phyloP scores from a whole-genome alignment of 148 eudicot species.

The Fagopyrum homotropicum region DNA sequence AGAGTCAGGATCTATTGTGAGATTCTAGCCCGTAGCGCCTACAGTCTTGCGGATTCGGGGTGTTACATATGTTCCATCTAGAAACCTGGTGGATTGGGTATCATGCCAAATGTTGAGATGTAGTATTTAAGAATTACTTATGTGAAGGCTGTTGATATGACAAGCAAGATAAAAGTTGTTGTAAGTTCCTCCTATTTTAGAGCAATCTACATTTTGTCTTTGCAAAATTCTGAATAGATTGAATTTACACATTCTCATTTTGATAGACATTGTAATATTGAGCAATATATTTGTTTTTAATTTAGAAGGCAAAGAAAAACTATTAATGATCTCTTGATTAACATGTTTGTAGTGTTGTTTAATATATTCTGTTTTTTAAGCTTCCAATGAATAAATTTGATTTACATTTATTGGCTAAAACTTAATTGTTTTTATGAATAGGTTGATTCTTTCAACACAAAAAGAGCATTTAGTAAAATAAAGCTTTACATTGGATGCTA shows the following conservation, averaged over 20 bases:
- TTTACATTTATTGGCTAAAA: not conserved
- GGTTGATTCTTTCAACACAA: constrained; percentile 64
- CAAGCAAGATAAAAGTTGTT: constrained; percentile 55
- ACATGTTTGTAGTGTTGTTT: not conserved
- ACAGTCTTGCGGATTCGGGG: no score
- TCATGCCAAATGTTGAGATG: constrained; percentile 52
- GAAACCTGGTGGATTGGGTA: constrained; percentile 81
- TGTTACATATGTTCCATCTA: constrained; percentile 87
- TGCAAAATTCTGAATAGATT: not conserved
- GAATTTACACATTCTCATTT: not conserved
- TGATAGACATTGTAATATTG: not conserved
- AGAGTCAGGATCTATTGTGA: no score
- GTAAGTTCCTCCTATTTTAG: constrained; percentile 31
- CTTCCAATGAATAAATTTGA: not conserved
- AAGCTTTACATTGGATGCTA: constrained; percentile 43
- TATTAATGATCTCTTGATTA: not conserved
- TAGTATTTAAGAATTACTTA: constrained; percentile 78
- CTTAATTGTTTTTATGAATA: constrained; percentile 6
- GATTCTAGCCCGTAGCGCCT: no score
- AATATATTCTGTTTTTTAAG: not conserved
- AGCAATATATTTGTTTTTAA: not conserved
- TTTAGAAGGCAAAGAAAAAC: not conserved
- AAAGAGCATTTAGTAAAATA: constrained; percentile 50
- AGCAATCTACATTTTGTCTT: not conserved
- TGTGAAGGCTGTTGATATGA: constrained; percentile 72